A percentile compares a stretch with the other conserved stretches of the same genome.
phyloP scores from a whole-genome alignment of 257 asterid species.

The Ocimum tenuiflorum region DNA sequence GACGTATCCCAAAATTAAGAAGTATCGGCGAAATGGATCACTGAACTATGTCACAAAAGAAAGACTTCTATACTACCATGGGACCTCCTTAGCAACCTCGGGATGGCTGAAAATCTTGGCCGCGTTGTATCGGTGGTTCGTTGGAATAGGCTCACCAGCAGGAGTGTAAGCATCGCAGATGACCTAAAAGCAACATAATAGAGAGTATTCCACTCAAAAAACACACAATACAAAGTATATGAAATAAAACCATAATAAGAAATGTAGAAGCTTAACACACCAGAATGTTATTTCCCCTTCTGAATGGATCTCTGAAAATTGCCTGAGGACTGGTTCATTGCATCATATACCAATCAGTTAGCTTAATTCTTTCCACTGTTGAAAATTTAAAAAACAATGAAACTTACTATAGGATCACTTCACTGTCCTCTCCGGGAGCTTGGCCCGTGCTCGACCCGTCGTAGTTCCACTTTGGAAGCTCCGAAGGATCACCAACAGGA shows the following conservation, averaged over 20 bases:
- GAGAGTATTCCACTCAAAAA: background rate
- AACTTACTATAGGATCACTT: constrained; percentile 77
- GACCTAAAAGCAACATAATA: constrained; percentile 31
- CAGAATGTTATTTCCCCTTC: constrained; percentile 70
- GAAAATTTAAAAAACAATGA: background rate
- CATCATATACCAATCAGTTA: background rate
- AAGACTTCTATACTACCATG: constrained; percentile 42
- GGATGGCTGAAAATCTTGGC: constrained; percentile 70
- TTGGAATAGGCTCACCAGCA: constrained; percentile 79
- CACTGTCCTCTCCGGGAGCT: constrained; percentile 91
- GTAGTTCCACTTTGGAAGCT: constrained; percentile 90
- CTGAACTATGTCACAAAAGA: no score
- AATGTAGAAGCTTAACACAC: constrained; percentile 19
- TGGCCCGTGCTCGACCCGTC: constrained; percentile 94
- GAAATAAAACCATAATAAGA: background rate
- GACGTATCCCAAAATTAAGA: background rate
- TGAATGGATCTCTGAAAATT: constrained; percentile 77
- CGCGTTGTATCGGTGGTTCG: constrained; percentile 66
- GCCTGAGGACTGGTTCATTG: constrained; percentile 68
- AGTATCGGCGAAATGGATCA: background rate
- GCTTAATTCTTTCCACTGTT: background rate
- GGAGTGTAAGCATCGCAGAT: constrained; percentile 85
- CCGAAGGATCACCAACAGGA: constrained; percentile 49
- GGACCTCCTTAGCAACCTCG: constrained; percentile 56
- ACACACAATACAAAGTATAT: no score